phyloP scores from a whole-genome alignment of 805 yeast genomes.

The Metschnikowia shivogae region DNA sequence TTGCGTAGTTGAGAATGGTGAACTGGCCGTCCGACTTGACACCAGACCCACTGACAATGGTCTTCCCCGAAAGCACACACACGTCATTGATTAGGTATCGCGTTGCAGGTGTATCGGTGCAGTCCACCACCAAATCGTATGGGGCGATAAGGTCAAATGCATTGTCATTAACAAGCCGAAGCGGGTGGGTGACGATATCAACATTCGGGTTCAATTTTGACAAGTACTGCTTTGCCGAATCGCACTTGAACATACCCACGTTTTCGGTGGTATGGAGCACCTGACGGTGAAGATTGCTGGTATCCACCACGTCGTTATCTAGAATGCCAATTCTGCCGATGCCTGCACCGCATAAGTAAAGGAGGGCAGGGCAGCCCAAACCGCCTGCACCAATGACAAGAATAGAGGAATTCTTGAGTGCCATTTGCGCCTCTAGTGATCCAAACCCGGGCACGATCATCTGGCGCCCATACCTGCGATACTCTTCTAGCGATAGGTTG shows the following conservation, averaged over 20 bases:
- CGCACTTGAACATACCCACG: slow-evolving; percentile 71
- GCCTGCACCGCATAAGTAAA: slow-evolving; percentile 85
- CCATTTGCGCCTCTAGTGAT: slow-evolving; percentile 45
- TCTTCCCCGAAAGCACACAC: slow-evolving; percentile 60
- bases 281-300: slow-evolving; percentile 86
- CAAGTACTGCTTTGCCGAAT: slow-evolving; percentile 64
- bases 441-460: slow-evolving; percentile 87
- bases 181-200: slow-evolving; percentile 47
- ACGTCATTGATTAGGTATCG: slow-evolving; percentile 86
- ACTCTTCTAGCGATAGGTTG: slow-evolving; percentile 56
- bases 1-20: slow-evolving; percentile 60
- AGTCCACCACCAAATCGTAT: slow-evolving; percentile 81
- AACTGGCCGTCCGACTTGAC: slow-evolving; percentile 89
- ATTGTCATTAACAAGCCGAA: slow-evolving; percentile 49
- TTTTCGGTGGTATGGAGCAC: slow-evolving; percentile 65
- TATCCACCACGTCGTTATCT: slow-evolving; percentile 82
- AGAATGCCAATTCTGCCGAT: slow-evolving; percentile 80
- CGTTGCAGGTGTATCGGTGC: slow-evolving; percentile 90
- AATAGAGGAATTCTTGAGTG: slow-evolving; percentile 53
- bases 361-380: slow-evolving; percentile 84
- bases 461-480: slow-evolving; percentile 84
- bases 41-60: slow-evolving; percentile 90
- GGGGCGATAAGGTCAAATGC: slow-evolving; percentile 57
- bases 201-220: slow-evolving; percentile 65
- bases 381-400: slow-evolving; percentile 97